Base-by-base conservation (phyloP, 2,329 filamentous ascomycete species). In the Colletotrichum tropicicola region DNA sequence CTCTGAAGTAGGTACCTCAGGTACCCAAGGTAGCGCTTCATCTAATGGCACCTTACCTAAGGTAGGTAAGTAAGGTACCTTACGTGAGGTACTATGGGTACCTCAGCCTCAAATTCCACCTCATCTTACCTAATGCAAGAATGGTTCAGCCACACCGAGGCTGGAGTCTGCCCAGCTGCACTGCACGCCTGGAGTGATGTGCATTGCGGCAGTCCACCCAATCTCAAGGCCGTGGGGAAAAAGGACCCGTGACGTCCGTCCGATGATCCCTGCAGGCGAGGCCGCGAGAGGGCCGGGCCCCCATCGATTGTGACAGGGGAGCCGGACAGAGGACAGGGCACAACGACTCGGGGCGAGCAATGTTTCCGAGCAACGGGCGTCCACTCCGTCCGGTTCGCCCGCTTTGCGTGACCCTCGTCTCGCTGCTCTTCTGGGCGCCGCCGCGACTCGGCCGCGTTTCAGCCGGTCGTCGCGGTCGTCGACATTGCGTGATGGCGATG, bases 311-410 rank as follows among this genome's bases (percentile, higher is more conserved):
- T 65, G 61, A 65, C 57, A 65, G 49, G 57, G 61, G 35, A 43
- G 17, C 19, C 25, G 54, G 28, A 47, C 32, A 47, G 13, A 28
- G 12, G 23, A 47, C 41, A 54, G 21, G 47, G 47, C 47, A 59
- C n/a, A 53, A 15, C 39, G 49, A 45, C 49, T 45, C 59, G 39
- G 53, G 53, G 41, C 41, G 7, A 45, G 53, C 54, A 51, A 47
- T 64, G 61, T 64, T 64, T 59, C 61, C 61, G 61, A 58, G 61
- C 61, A 64, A 64, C 61, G 61, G 61, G 61, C 48, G 48, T 37
- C 61, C 56, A 64, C 56, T 37, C 60, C 32, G 35, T 48, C 53
- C 32, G 59, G 55, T 15, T 54, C 45, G 28, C 30, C n/a, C n/a
- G n/a, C n/a, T n/a, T n/a, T n/a, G n/a, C n/a, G n/a, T 19, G 19